Conservation (phyloP, 106 monocot species). For the Platanthera zijinensis region DNA sequence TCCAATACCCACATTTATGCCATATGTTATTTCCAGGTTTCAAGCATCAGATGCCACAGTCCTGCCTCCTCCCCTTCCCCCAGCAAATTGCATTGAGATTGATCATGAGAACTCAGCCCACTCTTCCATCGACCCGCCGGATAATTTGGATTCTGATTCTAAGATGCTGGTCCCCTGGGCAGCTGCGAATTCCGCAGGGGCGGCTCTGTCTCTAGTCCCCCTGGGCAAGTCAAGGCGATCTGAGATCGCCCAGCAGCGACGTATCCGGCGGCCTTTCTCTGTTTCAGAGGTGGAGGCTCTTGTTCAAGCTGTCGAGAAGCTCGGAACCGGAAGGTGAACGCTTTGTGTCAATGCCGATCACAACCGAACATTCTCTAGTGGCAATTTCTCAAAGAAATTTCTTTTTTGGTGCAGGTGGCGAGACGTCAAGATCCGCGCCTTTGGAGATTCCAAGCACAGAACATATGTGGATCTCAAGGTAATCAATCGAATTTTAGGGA, state of each 20-base stretch:
- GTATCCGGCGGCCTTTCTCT: slow-evolving; percentile 77
- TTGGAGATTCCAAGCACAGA: slow-evolving; percentile 81
- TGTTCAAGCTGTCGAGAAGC: slow-evolving; percentile 79
- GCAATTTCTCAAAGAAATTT: background rate
- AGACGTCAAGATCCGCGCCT: slow-evolving; percentile 86
- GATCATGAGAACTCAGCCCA: slow-evolving; percentile 33
- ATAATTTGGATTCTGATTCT: slow-evolving; percentile 18
- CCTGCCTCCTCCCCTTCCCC: slow-evolving; percentile 8
- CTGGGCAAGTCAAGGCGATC: slow-evolving; percentile 38
- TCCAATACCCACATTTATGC: background rate
- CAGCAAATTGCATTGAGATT: slow-evolving; percentile 22
- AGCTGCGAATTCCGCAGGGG: slow-evolving; percentile 2
- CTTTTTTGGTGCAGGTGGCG: slow-evolving; percentile 60
- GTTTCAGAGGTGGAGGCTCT: slow-evolving; percentile 91
- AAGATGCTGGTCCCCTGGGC: slow-evolving; percentile 41
- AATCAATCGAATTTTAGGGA: background rate
- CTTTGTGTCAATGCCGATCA: background rate
- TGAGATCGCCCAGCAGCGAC: slow-evolving; percentile 59
- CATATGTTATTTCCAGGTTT: slow-evolving; percentile 15
- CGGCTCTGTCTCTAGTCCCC: slow-evolving; percentile 28
- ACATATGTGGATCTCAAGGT: slow-evolving; percentile 99
- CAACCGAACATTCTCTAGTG: background rate
- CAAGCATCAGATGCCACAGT: slow-evolving; percentile 13
- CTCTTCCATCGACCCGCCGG: slow-evolving; percentile 14
- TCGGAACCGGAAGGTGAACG: slow-evolving; percentile 86